Evolutionary conservation across 2,329 filamentous ascomycete species (phyloP).

Genomic region (Fusarium foetens): DNA sequence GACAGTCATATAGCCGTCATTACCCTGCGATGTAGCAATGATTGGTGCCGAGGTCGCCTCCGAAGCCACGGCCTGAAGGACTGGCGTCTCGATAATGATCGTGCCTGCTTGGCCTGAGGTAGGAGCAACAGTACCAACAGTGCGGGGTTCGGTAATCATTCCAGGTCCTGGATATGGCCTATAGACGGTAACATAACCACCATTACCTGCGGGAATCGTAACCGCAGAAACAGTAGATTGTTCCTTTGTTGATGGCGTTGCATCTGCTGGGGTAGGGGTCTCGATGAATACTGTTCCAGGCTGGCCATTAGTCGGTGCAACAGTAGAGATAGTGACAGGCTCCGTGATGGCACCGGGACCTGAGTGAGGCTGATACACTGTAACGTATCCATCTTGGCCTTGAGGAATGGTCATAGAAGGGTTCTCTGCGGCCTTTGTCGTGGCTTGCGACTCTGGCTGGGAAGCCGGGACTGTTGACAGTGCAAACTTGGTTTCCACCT

Average conservation of each 20-base stretch:
- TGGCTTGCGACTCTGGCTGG: not conserved
- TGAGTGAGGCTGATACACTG: conserved; percentile 17
- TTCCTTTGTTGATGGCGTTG: not conserved
- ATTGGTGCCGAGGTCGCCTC: not conserved
- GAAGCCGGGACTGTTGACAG: conserved; percentile 10
- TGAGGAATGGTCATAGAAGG: conserved; percentile 17
- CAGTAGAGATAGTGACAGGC: conserved; percentile 22
- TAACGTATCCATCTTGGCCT: conserved; percentile 23
- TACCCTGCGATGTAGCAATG: not conserved
- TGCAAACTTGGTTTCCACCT: conserved; percentile 16
- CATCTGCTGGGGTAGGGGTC: conserved; percentile 4
- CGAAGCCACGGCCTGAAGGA: not conserved
- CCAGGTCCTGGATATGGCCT: conserved; percentile 22
- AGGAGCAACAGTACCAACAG: conserved; percentile 12
- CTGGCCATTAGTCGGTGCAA: conserved; percentile 13
- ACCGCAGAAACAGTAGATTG: not conserved
- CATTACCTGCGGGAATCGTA: conserved; percentile 11
- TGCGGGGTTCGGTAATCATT: conserved; percentile 18
- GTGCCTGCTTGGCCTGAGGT: conserved; percentile 7
- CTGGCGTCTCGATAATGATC: conserved; percentile 23
- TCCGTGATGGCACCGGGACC: conserved; percentile 20
- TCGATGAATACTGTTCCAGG: conserved; percentile 28
- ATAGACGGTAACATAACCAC: conserved; percentile 21
- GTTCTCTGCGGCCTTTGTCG: not conserved
- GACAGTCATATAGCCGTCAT: conserved; percentile 6